These are phyloP conservation scores for Arabis hirsuta DNA, from an alignment of 345 rosid species.

Conservation along the genomic window DNA sequence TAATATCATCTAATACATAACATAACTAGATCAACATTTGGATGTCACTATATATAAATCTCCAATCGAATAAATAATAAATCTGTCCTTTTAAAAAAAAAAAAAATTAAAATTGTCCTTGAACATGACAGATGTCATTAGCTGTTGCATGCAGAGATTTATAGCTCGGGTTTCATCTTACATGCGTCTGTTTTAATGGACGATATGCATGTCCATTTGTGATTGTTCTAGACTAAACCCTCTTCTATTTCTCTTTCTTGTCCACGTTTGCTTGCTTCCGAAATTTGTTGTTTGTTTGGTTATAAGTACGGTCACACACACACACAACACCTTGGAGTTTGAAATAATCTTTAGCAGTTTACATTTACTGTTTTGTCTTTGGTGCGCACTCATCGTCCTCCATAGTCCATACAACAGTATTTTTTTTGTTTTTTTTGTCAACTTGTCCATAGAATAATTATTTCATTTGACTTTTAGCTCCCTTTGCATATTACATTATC, in stretches of 20 bases:
- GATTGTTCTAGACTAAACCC: background rate
- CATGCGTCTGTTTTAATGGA: background rate
- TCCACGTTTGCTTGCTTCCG: background rate
- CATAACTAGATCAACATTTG: no score
- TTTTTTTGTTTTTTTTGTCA: background rate
- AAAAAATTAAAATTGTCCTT: background rate
- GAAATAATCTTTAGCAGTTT: background rate
- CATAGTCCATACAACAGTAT: slow-evolving; percentile 2
- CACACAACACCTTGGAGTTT: slow-evolving; percentile 3
- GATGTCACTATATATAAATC: no score
- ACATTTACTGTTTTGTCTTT: slow-evolving; percentile 27
- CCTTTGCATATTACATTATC: background rate
- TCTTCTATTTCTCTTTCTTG: background rate
- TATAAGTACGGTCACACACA: slow-evolving; percentile 45
- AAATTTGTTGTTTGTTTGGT: slow-evolving; percentile 10
- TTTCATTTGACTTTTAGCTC: slow-evolving; percentile 28
- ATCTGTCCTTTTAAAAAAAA: no score
- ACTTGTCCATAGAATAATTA: slow-evolving; percentile 17
- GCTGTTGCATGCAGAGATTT: no score
- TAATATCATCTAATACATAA: no score
- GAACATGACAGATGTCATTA: no score
- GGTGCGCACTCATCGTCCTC: slow-evolving; percentile 8
- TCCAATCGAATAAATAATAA: no score
- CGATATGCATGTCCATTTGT: background rate
- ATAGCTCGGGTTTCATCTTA: slow-evolving; percentile 3